phyloP scores from a whole-genome alignment of 2,329 filamentous ascomycete genomes.

The Ploettnerulaceae sp. region DNA sequence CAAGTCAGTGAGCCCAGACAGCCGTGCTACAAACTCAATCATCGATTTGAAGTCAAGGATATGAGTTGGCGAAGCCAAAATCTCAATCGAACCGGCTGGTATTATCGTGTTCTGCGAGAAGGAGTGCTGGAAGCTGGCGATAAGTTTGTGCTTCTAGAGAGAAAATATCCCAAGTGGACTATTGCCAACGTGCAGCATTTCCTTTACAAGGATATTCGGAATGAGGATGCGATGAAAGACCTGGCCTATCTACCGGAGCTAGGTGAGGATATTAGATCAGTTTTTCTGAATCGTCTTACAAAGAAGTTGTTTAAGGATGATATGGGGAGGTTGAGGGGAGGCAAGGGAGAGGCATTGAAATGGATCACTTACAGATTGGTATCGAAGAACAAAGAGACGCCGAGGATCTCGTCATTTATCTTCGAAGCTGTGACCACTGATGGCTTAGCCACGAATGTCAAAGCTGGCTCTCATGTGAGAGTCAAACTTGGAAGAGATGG shows the following conservation, averaged over 20 bases:
- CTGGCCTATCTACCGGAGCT: slow-evolving; percentile 12
- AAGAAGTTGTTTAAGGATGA: slow-evolving; percentile 3
- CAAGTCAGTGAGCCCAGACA: slow-evolving; percentile 56
- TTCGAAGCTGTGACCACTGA: slow-evolving; percentile 42
- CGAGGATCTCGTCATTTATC: slow-evolving; percentile 45
- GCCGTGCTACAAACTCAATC: slow-evolving; percentile 64
- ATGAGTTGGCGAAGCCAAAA: slow-evolving; percentile 54
- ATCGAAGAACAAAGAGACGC: slow-evolving; percentile 47
- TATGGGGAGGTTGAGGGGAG: neutral
- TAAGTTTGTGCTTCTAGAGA: slow-evolving; percentile 48
- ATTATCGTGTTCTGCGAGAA: slow-evolving; percentile 53
- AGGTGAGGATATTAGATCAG: slow-evolving; percentile 9
- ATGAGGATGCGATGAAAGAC: slow-evolving; percentile 16
- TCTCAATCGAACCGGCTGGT: slow-evolving; percentile 56
- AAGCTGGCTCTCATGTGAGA: slow-evolving; percentile 48
- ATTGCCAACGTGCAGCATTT: slow-evolving; percentile 57
- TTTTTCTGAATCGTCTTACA: slow-evolving; percentile 2
- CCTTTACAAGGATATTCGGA: slow-evolving; percentile 46
- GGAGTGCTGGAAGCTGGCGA: slow-evolving; percentile 52
- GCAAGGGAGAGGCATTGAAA: slow-evolving; percentile 1
- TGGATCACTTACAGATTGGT: slow-evolving; percentile 38
- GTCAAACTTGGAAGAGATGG: slow-evolving; percentile 47
- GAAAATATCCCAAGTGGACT: slow-evolving; percentile 54
- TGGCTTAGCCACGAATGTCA: slow-evolving; percentile 23
- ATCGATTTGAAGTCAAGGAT: slow-evolving; percentile 57